Percentiles rank a stretch among this genome's conserved stretches.
These are phyloP conservation scores for Diaporthe citrichinensis DNA, from an alignment of 2,329 filamentous ascomycete genomes.

Conservation along the genomic window DNA sequence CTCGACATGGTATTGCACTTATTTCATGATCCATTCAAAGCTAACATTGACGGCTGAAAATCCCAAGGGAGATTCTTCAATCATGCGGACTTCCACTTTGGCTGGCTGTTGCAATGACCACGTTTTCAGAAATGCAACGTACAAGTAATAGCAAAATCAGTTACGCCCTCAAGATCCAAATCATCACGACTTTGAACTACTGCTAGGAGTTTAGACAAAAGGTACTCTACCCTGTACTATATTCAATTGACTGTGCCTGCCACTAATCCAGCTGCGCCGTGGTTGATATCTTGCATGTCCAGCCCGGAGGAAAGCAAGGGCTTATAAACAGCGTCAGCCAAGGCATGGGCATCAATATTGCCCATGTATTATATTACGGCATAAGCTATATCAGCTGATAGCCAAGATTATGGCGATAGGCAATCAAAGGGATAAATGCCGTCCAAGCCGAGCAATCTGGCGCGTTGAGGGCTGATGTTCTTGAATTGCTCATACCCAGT, in stretches of 20 bases:
- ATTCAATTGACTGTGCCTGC: fast-evolving
- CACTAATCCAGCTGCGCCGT: fast-evolving
- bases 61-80: not conserved
- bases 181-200: not conserved
- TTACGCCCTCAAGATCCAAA: too few species aligned
- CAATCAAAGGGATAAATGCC: not conserved
- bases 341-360: not conserved
- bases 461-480: not conserved
- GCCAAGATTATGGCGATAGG: constrained; percentile 1
- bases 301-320: not conserved
- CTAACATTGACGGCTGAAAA: too few species aligned
- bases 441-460: not conserved
- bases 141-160: not conserved
- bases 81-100: not conserved
- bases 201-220: not conserved
- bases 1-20: too few species aligned
- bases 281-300: too few species aligned
- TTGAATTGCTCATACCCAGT: not conserved
- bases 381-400: constrained; percentile 5
- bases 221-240: too few species aligned
- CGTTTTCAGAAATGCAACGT: not conserved
- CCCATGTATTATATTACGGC: not conserved
- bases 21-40: too few species aligned
- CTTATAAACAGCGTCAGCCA: constrained; percentile 1
- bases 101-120: not conserved